Percentiles rank a stretch among this genome's conserved stretches.
These are phyloP conservation scores for Filosporella fistucella DNA, from an alignment of 495 filamentous ascomycete genomes.

Conservation along the genomic window DNA sequence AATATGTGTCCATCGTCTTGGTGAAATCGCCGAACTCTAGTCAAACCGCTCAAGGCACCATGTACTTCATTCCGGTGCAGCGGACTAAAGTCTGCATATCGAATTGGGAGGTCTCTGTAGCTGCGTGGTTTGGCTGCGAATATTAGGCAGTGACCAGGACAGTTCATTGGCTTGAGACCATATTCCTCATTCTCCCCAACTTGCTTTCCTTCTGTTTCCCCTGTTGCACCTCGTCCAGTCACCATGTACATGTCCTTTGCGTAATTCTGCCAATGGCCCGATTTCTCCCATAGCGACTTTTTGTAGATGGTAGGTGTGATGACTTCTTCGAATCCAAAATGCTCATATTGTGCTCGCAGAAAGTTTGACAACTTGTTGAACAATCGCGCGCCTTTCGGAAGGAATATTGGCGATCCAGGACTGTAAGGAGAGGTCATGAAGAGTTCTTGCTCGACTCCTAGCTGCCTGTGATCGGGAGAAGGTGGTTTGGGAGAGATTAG, in stretches of 20 bases:
- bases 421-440: constrained; percentile 76
- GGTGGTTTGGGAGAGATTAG: background rate
- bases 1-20: constrained; percentile 97
- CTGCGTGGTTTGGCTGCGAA: constrained; percentile 68
- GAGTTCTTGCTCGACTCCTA: constrained; percentile 68
- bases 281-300: constrained; percentile 80
- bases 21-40: constrained; percentile 87
- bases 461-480: constrained; percentile 59
- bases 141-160: constrained; percentile 88
- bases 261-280: constrained; percentile 91
- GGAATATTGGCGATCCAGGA: constrained; percentile 84
- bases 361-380: constrained; percentile 86
- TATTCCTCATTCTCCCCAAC: constrained; percentile 69
- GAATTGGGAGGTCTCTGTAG: constrained; percentile 79
- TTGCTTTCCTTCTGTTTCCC: constrained; percentile 29
- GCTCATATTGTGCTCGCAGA: constrained; percentile 79
- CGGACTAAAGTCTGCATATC: constrained; percentile 91
- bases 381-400: constrained; percentile 78
- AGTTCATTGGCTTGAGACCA: constrained; percentile 96
- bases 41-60: constrained; percentile 80
- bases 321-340: constrained; percentile 88
- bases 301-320: constrained; percentile 94
- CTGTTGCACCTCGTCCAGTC: constrained; percentile 54
- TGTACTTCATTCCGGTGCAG: constrained; percentile 89
- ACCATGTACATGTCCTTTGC: constrained; percentile 95